Base-by-base conservation (phyloP, 75 land plant species). In the Picea sitchensis region DNA sequence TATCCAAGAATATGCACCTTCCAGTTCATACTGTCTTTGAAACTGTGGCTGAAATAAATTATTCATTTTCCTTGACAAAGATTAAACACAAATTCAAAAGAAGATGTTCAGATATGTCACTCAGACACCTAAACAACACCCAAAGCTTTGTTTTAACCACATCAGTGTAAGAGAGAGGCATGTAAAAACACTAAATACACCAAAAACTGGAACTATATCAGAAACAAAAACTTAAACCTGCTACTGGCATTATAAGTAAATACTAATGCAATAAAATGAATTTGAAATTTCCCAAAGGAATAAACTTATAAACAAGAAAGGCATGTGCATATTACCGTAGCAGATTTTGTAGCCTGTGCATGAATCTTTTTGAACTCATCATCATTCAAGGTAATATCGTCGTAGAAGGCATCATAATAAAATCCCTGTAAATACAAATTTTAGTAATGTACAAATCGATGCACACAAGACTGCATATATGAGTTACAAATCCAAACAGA, bases 361-460 rank as follows among this genome's bases (percentile, higher is more conserved):
- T 92, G 80, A 44, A 98, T 92, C 34, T 68, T 71, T 13, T 82
- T 80, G 81, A 93, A 98, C 69, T 98, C 91, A 2, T 91, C 92
- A 73, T 98, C 98, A 78, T 92, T 98, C 85, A 98, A 88, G 51
- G 98, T 89, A 58, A 90, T 61, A 18, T 90, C 96, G 23, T 84
- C 84, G 82, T 98, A 98, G 82, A 86, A 95, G 36, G 94, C 98
- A 87, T 98, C 99, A 83, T 98, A 98, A 77, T 95, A 98, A 84
- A 98, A 98, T 2, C 99, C 99, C 99, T 96, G 87, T 23, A 36
- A 77, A 13, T 34, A 36, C 17, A 30, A 59, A 73, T 9, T 75
- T 71, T 71, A 38, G 54, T 44, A 71, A 18, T 21, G 9, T 36
- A 44, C 9, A 71, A 71, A 71, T 54, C n/a, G 20, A 9, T 21